Base-by-base conservation (phyloP, 768 basidiomycete species). In the Phanerodontia chrysosporium region DNA sequence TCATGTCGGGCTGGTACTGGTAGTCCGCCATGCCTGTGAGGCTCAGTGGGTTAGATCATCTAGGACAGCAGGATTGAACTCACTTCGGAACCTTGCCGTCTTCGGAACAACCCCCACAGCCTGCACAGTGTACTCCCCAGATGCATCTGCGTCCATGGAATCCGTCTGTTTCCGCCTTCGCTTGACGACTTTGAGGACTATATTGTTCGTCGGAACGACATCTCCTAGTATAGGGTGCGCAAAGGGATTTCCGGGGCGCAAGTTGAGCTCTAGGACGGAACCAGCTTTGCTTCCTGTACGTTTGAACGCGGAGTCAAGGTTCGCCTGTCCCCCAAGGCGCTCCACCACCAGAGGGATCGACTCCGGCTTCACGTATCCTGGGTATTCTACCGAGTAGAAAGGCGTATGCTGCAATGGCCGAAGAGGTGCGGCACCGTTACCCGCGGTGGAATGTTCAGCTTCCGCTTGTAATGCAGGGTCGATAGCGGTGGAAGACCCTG, bases 51-150 rank as follows among this genome's bases (percentile, higher is more conserved):
- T 36, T 32, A 39, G 52, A 36, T 42, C 12, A 25, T 24, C 16
- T 29, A 48, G 14, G 22, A 48, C 14, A 59, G 51, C n/a, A 32
- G 49, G 21, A 53, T n/a, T 6, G 54, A 22, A 78, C 88, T 73
- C 67, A 95, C 96, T 88, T 74, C 95, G 82, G 75, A 98, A 98
- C 55, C 96, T 81, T 53, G 85, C 89, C 3, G 93, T 92, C 74
- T 89, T 93, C 0, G 84, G 76, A n/a, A 90, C 78, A 13, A 86
- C 72, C 0, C 95, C 96, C 8, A 91, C 71, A 0, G 88, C 80
- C 58, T 90, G 81, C 14, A 84, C 80, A 1, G 80, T 87, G 71
- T 89, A 96, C 67, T 94, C 86, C 13, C 92, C 91, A 18, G 80
- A 42, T 5, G 69, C 51, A 5, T 68, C 74, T 28, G 65, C 45